Conservation (phyloP, 1,139 yeast species). For the Groenewaldozyma auringiensis region DNA sequence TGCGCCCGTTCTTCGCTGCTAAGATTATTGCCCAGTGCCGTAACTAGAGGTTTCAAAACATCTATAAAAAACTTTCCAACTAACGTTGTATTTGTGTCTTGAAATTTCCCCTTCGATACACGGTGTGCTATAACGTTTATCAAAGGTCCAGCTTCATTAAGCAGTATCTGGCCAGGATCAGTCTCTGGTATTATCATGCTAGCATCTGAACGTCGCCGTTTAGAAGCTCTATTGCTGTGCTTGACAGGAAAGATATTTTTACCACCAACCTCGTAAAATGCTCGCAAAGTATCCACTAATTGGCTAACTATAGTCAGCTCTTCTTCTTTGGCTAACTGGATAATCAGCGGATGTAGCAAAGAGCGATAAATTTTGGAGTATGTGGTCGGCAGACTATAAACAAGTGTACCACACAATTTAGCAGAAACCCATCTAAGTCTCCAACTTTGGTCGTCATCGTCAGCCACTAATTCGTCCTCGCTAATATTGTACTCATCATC, state of each 20-base stretch:
- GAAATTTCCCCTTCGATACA: not conserved
- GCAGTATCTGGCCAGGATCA: conserved; percentile 22
- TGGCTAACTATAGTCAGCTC: conserved; percentile 36
- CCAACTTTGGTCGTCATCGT: conserved; percentile 62
- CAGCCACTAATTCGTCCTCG: conserved; percentile 39
- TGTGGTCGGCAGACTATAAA: conserved; percentile 31
- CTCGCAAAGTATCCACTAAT: conserved; percentile 23
- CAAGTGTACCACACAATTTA: conserved; percentile 38
- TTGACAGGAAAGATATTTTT: not conserved
- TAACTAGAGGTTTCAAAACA: conserved; percentile 6
- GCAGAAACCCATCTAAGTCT: conserved; percentile 55
- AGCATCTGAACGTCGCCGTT: conserved; percentile 31
- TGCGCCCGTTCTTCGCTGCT: not conserved
- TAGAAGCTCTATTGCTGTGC: not conserved
- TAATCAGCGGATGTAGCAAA: conserved; percentile 25
- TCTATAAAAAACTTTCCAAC: conserved; percentile 7
- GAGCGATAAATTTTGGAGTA: conserved; percentile 21
- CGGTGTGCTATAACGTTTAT: conserved; percentile 12
- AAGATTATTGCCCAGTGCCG: not conserved
- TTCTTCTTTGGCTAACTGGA: conserved; percentile 30
- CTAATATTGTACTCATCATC: conserved; percentile 41
- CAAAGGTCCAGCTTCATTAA: conserved; percentile 16
- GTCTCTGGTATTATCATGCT: conserved; percentile 23
- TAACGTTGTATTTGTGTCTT: not conserved
- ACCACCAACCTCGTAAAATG: not conserved